These are phyloP conservation scores for Plasmodium fragile DNA, from an alignment of 169 alveolate species.

Conservation along the genomic window DNA sequence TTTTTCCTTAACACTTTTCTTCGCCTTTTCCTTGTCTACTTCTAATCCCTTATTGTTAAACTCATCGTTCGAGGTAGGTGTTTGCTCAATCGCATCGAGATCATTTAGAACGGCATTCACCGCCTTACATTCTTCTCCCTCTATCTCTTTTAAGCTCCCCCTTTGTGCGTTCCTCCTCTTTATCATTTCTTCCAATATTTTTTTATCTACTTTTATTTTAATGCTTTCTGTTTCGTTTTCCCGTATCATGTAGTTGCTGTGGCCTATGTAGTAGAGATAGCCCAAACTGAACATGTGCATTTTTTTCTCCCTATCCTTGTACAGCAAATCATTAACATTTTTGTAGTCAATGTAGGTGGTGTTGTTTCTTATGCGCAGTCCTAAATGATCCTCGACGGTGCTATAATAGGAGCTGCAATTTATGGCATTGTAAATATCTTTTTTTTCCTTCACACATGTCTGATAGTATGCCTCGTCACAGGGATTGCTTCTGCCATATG, in stretches of 20 bases:
- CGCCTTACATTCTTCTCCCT: not conserved
- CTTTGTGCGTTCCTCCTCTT: not conserved
- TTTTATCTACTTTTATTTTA: slow-evolving; percentile 49
- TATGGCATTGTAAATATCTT: slow-evolving; percentile 11
- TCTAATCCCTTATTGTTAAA: not conserved
- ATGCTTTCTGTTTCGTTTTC: slow-evolving; percentile 48
- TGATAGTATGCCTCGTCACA: not conserved
- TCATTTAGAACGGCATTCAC: not conserved
- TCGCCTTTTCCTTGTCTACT: not conserved
- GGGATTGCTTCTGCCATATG: not conserved
- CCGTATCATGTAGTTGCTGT: slow-evolving; percentile 31
- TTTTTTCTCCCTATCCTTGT: not conserved
- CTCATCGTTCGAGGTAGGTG: not conserved
- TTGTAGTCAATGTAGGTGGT: slow-evolving; percentile 46
- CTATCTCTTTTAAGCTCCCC: not conserved
- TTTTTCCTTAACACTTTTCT: slow-evolving; percentile 18
- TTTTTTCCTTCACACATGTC: slow-evolving; percentile 4
- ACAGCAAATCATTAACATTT: slow-evolving; percentile 34
- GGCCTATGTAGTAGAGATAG: slow-evolving; percentile 35
- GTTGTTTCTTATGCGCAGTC: slow-evolving; percentile 4
- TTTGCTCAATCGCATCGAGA: not conserved
- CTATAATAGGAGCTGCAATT: slow-evolving; percentile 11
- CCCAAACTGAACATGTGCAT: slow-evolving; percentile 22
- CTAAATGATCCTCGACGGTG: not conserved
- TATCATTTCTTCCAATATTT: slow-evolving; percentile 41